Percentiles rank a stretch among this genome's conserved stretches.
These are phyloP conservation scores for Globisporangium canariense DNA, from an alignment of 352 stramenopile species.

Conservation along the genomic window DNA sequence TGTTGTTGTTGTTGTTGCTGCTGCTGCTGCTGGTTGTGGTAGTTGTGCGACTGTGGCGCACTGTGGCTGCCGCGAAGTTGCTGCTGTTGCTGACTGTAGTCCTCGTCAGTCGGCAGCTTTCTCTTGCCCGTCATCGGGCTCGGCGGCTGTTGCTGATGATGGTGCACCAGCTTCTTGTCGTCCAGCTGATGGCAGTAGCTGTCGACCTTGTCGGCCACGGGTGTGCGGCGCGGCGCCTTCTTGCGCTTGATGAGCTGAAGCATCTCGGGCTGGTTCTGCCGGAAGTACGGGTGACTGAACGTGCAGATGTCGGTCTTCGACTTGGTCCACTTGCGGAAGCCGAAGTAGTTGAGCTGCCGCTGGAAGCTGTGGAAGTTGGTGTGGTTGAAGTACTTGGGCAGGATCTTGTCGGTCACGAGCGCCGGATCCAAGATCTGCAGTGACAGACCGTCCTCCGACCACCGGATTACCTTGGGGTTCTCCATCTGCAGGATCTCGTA, in stretches of 20 bases:
- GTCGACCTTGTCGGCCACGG: conserved; percentile 17
- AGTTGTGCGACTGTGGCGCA: background rate
- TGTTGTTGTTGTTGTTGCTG: conserved; percentile 22
- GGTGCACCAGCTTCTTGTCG: conserved; percentile 22
- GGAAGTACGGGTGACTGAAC: conserved; percentile 80
- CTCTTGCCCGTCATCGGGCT: conserved; percentile 49
- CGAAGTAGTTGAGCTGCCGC: conserved; percentile 89
- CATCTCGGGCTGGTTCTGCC: conserved; percentile 66
- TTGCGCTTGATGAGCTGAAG: conserved; percentile 81
- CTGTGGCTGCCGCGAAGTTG: background rate
- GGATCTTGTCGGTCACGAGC: conserved; percentile 60
- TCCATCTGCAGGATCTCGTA: conserved; percentile 54
- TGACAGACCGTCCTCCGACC: conserved; percentile 40
- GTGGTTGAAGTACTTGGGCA: conserved; percentile 90
- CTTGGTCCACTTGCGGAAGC: conserved; percentile 69
- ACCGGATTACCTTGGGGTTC: conserved; percentile 45
- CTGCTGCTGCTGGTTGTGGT: conserved; percentile 7
- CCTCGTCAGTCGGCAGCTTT: conserved; percentile 29
- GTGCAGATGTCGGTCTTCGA: conserved; percentile 82
- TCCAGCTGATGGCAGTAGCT: conserved; percentile 20
- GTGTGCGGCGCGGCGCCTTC: conserved; percentile 54
- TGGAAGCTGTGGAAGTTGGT: conserved; percentile 88
- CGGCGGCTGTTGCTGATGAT: conserved; percentile 10
- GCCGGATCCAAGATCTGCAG: conserved; percentile 49
- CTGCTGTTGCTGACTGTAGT: background rate